Conservation (phyloP, 331 rosid genomes). For the Pyrus hybrid region DNA sequence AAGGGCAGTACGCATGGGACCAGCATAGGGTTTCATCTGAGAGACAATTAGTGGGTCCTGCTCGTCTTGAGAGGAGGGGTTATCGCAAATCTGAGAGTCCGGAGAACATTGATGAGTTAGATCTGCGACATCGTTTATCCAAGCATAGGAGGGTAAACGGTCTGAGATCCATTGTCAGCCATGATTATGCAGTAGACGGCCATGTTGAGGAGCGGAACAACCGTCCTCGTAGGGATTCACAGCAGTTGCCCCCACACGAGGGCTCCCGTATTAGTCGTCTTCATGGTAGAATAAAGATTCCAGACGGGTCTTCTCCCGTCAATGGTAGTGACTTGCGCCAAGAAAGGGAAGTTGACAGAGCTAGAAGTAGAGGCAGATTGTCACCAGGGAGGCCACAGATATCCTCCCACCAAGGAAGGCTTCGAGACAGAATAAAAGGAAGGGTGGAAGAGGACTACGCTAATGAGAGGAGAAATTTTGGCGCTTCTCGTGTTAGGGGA, state of each 20-base stretch:
- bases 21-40: conserved; percentile 56
- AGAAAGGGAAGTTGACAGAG: conserved; percentile 61
- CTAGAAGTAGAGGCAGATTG: conserved; percentile 42
- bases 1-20: conserved; percentile 73
- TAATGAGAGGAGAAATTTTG: conserved; percentile 40
- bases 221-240: conserved; percentile 47
- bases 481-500: conserved; percentile 31
- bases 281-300: conserved; percentile 79
- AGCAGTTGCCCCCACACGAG: conserved; percentile 39
- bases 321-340: conserved; percentile 28
- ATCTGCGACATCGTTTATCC: conserved; percentile 69
- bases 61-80: conserved; percentile 55
- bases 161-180: conserved; percentile 62
- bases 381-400: conserved; percentile 54
- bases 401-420: conserved; percentile 55
- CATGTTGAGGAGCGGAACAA: conserved; percentile 50
- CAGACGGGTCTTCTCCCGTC: conserved; percentile 28
- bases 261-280: conserved; percentile 57
- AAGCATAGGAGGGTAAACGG: conserved; percentile 74
- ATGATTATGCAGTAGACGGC: conserved; percentile 38
- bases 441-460: conserved; percentile 48
- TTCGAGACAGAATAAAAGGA: conserved; percentile 69
- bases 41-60: conserved; percentile 31
- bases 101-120: conserved; percentile 51
- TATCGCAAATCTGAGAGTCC: conserved; percentile 65